Evolutionary conservation across 164 flowering plant species (phyloP).

Genomic region (Stephania japonica): DNA sequence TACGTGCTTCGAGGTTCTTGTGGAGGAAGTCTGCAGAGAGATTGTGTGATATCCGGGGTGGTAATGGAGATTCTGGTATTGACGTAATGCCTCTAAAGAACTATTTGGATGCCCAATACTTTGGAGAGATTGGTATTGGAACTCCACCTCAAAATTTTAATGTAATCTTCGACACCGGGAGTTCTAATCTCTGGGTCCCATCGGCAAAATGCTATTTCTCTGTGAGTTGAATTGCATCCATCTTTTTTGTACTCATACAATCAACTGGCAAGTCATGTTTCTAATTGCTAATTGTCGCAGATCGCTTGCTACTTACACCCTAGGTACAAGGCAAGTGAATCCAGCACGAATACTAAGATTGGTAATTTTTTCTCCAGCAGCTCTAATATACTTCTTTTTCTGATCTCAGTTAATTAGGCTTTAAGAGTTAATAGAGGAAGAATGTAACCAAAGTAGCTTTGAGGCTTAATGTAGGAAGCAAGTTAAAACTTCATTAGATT

Average conservation of each 20-base stretch:
- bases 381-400: constrained; percentile 2
- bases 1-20: constrained; percentile 19
- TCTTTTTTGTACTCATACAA: background rate
- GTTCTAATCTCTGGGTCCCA: constrained; percentile 72
- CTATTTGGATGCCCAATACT: constrained; percentile 53
- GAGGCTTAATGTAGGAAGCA: background rate
- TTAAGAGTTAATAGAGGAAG: background rate
- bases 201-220: constrained; percentile 58
- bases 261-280: background rate
- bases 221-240: constrained; percentile 32
- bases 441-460: background rate
- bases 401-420: background rate
- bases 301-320: constrained; percentile 68
- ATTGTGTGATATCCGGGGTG: background rate
- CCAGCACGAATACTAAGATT: constrained; percentile 49
- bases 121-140: constrained; percentile 60
- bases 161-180: constrained; percentile 62
- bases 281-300: constrained; percentile 53
- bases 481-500: background rate
- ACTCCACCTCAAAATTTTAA: constrained; percentile 57
- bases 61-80: constrained; percentile 10
- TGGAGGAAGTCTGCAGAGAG: background rate
- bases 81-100: constrained; percentile 41
- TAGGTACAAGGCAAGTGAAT: constrained; percentile 45
- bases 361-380: constrained; percentile 29